Evolutionary conservation across 2,329 filamentous ascomycete species (phyloP).

Genomic region (Alternaria metachromatica): DNA sequence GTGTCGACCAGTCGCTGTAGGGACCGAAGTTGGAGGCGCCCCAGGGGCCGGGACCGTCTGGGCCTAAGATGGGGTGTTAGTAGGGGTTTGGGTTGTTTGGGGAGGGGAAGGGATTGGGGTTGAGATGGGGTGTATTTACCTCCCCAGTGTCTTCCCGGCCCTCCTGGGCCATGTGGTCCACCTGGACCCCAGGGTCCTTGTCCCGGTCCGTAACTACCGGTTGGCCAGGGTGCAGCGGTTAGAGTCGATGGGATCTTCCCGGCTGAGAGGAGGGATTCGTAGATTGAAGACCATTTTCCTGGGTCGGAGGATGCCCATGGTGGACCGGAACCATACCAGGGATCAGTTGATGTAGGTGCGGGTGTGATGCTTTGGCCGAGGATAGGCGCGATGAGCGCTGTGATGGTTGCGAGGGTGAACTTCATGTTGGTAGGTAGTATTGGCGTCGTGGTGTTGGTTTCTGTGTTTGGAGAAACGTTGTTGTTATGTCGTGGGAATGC

Average conservation of each 20-base stretch:
- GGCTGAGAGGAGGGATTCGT: slow-evolving; percentile 33
- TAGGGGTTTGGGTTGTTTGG: background rate
- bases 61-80: background rate
- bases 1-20: slow-evolving; percentile 38
- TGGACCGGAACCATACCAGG: slow-evolving; percentile 10
- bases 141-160: slow-evolving; percentile 24
- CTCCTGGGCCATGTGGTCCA: slow-evolving; percentile 1
- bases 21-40: slow-evolving; percentile 37
- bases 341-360: slow-evolving; percentile 10
- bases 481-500: background rate
- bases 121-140: slow-evolving; percentile 12
- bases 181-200: slow-evolving; percentile 24
- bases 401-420: slow-evolving; percentile 6
- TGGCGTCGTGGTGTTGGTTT: background rate
- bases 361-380: slow-evolving; percentile 17
- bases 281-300: slow-evolving; percentile 32
- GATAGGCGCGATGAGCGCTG: slow-evolving; percentile 6
- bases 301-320: slow-evolving; percentile 32
- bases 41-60: slow-evolving; percentile 34
- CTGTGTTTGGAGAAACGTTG: background rate
- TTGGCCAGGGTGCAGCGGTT: slow-evolving; percentile 32
- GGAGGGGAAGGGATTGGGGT: too few species aligned
- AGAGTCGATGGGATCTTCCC: slow-evolving; percentile 36
- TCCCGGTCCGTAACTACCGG: slow-evolving; percentile 29
- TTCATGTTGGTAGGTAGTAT: slow-evolving; percentile 1